Evolutionary conservation across 2,329 filamentous ascomycete species (phyloP).

Genomic region (Paracoccidioides brasiliensis): DNA sequence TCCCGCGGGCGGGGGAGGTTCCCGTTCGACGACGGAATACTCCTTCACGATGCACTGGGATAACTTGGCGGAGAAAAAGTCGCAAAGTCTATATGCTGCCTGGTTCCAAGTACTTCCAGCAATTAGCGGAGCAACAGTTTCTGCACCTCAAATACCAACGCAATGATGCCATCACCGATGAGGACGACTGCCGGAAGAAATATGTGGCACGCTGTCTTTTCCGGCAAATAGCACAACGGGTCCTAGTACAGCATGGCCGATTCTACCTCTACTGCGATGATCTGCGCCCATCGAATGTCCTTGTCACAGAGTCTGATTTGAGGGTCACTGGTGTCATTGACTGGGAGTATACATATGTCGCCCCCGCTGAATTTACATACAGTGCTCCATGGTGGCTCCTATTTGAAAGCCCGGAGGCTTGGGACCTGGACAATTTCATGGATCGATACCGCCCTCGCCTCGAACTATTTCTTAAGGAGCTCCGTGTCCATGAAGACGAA

Average conservation of each 20-base stretch:
- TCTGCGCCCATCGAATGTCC: constrained; percentile 22
- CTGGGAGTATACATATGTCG: constrained; percentile 18
- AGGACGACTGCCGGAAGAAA: constrained; percentile 31
- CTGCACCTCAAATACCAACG: constrained; percentile 28
- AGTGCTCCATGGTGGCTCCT: constrained; percentile 16
- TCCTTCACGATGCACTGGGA: constrained; percentile 7
- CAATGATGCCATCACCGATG: constrained; percentile 25
- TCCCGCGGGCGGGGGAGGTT: background rate
- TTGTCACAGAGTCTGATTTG: constrained; percentile 14
- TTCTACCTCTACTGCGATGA: constrained; percentile 26
- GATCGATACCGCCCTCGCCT: constrained; percentile 15
- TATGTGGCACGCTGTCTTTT: constrained; percentile 33
- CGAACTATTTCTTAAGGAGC: constrained; percentile 14
- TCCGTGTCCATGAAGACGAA: constrained; percentile 13
- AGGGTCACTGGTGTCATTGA: constrained; percentile 15
- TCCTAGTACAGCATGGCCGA: constrained; percentile 6
- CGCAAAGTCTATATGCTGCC: constrained; percentile 7
- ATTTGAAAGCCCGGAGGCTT: constrained; percentile 12
- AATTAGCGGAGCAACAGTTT: constrained; percentile 5
- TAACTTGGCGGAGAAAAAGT: constrained; percentile 8
- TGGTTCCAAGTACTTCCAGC: constrained; percentile 7
- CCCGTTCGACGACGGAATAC: background rate
- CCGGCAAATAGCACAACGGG: constrained; percentile 19
- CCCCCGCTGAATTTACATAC: constrained; percentile 13
- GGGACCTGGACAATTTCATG: constrained; percentile 15